phyloP scores from a whole-genome alignment of 2,329 filamentous ascomycete genomes.

The Pyrenophora seminiperda region DNA sequence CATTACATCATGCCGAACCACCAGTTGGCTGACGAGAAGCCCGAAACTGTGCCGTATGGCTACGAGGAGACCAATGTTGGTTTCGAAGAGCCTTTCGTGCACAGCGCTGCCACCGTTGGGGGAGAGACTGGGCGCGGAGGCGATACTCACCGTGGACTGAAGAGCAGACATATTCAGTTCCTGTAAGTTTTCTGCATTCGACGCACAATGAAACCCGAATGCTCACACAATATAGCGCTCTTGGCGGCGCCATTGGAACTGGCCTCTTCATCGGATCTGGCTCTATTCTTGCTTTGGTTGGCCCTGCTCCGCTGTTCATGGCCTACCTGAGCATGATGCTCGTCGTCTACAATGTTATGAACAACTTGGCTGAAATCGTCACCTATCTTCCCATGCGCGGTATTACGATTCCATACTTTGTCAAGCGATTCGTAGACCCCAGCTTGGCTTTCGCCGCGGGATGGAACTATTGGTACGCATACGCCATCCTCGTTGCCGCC shows the following conservation, averaged over 20 bases:
- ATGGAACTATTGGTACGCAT: constrained; percentile 39
- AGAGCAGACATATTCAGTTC: constrained; percentile 48
- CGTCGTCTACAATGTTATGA: constrained; percentile 49
- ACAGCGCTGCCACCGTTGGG: constrained; percentile 36
- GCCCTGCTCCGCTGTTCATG: constrained; percentile 46
- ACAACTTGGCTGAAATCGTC: constrained; percentile 49
- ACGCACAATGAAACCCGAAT: background rate
- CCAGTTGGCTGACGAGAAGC: constrained; percentile 34
- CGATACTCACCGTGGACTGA: constrained; percentile 44
- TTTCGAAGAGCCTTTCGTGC: constrained; percentile 33
- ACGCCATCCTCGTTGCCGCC: constrained; percentile 43
- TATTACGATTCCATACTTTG: constrained; percentile 48
- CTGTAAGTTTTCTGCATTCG: constrained; percentile 25
- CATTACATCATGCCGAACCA: constrained; percentile 30
- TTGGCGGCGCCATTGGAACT: constrained; percentile 61
- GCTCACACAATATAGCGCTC: constrained; percentile 57
- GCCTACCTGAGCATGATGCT: constrained; percentile 47
- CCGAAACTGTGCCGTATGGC: constrained; percentile 19
- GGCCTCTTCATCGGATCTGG: constrained; percentile 47
- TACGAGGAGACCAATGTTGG: constrained; percentile 22
- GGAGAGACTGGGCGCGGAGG: constrained; percentile 37
- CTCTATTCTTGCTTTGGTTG: constrained; percentile 39
- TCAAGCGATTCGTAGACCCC: constrained; percentile 56
- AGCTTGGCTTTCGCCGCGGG: constrained; percentile 45
- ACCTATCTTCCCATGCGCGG: constrained; percentile 49